phyloP scores from a whole-genome alignment of 2,329 filamentous ascomycete species.

The Hymenoscyphus repandus region DNA sequence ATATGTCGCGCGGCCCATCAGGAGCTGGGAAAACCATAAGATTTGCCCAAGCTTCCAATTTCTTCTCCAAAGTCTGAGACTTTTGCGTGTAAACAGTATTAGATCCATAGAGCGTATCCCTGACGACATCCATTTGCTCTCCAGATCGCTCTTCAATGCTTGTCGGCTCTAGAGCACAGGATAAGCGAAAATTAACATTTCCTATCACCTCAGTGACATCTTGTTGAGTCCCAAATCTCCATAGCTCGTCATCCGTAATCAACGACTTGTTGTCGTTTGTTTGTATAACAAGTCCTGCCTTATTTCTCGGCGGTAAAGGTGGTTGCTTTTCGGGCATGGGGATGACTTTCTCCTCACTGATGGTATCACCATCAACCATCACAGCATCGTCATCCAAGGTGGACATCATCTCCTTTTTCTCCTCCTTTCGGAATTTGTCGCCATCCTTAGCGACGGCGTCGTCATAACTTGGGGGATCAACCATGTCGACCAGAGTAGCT shows the following conservation, averaged over 20 bases:
- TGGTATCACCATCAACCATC: slow-evolving; percentile 33
- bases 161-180: slow-evolving; percentile 76
- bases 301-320: slow-evolving; percentile 32
- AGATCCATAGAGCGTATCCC: slow-evolving; percentile 62
- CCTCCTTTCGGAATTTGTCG: slow-evolving; percentile 2
- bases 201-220: slow-evolving; percentile 96
- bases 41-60: slow-evolving; percentile 41
- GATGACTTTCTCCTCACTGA: slow-evolving; percentile 2
- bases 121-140: slow-evolving; percentile 77
- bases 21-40: slow-evolving; percentile 55
- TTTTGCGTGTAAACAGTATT: slow-evolving; percentile 56
- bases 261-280: slow-evolving; percentile 24
- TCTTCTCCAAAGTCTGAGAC: slow-evolving; percentile 38
- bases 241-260: slow-evolving; percentile 29
- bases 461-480: slow-evolving; percentile 18
- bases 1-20: slow-evolving; percentile 56
- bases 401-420: not conserved
- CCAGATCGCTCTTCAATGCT: slow-evolving; percentile 57
- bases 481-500: slow-evolving; percentile 34
- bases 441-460: slow-evolving; percentile 4
- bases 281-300: slow-evolving; percentile 28
- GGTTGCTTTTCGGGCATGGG: slow-evolving; percentile 29
- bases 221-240: slow-evolving; percentile 57
- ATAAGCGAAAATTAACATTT: slow-evolving; percentile 84
- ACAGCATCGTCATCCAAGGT: slow-evolving; percentile 19